phyloP scores from a whole-genome alignment of 2,329 filamentous ascomycete genomes.

The Beauveria australis region DNA sequence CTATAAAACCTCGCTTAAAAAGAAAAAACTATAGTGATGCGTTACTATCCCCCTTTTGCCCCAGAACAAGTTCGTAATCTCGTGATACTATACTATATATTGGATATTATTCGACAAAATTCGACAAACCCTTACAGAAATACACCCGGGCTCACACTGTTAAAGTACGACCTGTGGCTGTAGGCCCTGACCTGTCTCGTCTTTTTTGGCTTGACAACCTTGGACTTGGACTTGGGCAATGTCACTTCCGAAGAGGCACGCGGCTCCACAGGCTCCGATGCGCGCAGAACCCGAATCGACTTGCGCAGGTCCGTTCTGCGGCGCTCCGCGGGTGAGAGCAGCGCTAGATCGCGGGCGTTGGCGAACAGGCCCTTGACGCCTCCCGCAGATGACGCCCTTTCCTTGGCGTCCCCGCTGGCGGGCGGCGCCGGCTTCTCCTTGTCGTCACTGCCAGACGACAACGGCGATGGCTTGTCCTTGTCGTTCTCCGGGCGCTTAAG shows the following conservation, averaged over 20 bases:
- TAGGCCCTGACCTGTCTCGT: too few relatives aligned
- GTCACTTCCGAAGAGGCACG: too few relatives aligned
- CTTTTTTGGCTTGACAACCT: too few relatives aligned
- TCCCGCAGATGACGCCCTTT: conserved; percentile 11
- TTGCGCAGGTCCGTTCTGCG: conserved; percentile 27
- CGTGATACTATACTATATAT: background rate
- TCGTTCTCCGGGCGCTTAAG: conserved; percentile 9
- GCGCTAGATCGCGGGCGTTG: conserved; percentile 18
- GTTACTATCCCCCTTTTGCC: too few relatives aligned
- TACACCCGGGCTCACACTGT: too few relatives aligned
- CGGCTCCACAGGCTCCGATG: conserved; percentile 10
- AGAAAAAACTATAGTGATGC: too few relatives aligned
- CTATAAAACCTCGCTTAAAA: background rate
- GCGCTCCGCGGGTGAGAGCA: conserved; percentile 22
- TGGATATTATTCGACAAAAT: too few relatives aligned
- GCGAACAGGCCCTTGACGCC: conserved; percentile 19
- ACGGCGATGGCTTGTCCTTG: conserved; percentile 12
- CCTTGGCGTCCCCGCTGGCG: background rate
- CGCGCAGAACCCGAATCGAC: conserved; percentile 28
- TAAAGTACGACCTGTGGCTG: too few relatives aligned
- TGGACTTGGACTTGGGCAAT: too few relatives aligned
- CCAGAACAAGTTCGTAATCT: background rate
- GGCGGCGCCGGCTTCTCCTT: background rate
- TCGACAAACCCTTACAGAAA: too few relatives aligned
- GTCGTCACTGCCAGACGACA: background rate